These are phyloP conservation scores for Xeromyces bisporus DNA, from an alignment of 495 filamentous ascomycete species.

Conservation along the genomic window DNA sequence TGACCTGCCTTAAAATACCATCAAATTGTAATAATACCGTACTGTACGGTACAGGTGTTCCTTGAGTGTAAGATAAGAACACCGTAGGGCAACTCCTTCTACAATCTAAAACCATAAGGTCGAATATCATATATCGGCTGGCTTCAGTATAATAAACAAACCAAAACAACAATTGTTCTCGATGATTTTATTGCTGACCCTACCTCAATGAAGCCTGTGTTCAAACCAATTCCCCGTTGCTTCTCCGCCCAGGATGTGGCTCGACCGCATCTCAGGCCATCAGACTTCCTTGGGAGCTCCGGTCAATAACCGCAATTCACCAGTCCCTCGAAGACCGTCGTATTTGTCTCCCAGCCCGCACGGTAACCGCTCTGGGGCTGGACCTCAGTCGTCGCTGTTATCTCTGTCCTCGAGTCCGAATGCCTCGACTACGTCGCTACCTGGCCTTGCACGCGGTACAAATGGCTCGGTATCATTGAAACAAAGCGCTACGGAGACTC, in stretches of 20 bases:
- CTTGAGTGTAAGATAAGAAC: too few relatives aligned
- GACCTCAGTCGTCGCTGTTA: conserved; percentile 46
- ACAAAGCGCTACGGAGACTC: conserved; percentile 31
- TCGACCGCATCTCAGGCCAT: conserved; percentile 68
- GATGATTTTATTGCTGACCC: background rate
- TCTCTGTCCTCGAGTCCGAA: conserved; percentile 47
- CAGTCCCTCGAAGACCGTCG: conserved; percentile 45
- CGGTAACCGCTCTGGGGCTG: conserved; percentile 39
- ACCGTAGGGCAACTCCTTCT: background rate
- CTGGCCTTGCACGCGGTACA: conserved; percentile 38
- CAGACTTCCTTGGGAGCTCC: conserved; percentile 46
- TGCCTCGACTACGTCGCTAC: conserved; percentile 58
- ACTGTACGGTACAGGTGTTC: too few relatives aligned
- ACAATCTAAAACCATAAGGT: too few relatives aligned
- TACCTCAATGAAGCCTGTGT: conserved; percentile 2
- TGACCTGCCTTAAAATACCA: too few relatives aligned
- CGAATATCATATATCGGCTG: too few relatives aligned
- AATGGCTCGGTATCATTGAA: conserved; percentile 47
- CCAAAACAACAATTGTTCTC: background rate
- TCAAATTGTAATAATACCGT: too few relatives aligned
- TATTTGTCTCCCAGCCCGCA: conserved; percentile 21
- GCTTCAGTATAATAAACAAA: too few relatives aligned
- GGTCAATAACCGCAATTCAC: conserved; percentile 48
- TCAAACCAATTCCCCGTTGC: conserved; percentile 3
- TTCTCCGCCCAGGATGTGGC: conserved; percentile 47